Percentiles rank a stretch among this genome's conserved stretches.
Conservation (phyloP, 345 rosid genomes). For the Arabis alpina region DNA sequence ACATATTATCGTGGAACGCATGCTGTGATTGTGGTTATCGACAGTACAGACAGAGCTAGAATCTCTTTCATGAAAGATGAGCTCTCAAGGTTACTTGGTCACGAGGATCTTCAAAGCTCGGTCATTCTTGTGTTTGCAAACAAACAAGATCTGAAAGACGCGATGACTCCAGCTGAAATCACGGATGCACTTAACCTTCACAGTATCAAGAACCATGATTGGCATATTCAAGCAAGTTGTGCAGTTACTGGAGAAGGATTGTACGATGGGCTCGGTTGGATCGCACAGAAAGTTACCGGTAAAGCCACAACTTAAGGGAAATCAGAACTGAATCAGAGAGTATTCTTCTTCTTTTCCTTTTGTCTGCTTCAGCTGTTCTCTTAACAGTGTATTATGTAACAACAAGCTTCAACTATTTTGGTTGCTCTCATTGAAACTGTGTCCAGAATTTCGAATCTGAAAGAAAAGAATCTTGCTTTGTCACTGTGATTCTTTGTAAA, state of each 20-base stretch:
- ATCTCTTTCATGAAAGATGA: slow-evolving; percentile 90
- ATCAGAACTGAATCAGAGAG: slow-evolving; percentile 4
- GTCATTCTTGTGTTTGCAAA: slow-evolving; percentile 87
- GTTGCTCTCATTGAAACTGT: slow-evolving; percentile 17
- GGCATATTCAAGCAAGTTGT: slow-evolving; percentile 97
- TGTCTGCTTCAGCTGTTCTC: slow-evolving; percentile 23
- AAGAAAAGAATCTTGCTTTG: slow-evolving; percentile 24
- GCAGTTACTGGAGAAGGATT: slow-evolving; percentile 90
- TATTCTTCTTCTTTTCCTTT: not conserved
- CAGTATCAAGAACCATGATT: slow-evolving; percentile 89
- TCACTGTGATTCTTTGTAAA: slow-evolving; percentile 25
- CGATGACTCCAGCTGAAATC: slow-evolving; percentile 90
- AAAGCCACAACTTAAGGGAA: slow-evolving; percentile 58
- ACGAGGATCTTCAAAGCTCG: slow-evolving; percentile 72
- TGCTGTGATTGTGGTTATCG: slow-evolving; percentile 83
- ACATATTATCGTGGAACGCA: slow-evolving; percentile 94
- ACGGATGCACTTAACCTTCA: slow-evolving; percentile 89
- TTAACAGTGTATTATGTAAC: slow-evolving; percentile 20
- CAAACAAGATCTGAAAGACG: slow-evolving; percentile 92
- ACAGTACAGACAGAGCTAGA: slow-evolving; percentile 93
- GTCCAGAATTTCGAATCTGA: slow-evolving; percentile 20
- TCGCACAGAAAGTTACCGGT: slow-evolving; percentile 81
- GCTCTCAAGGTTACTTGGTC: slow-evolving; percentile 77
- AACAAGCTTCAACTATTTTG: not conserved
- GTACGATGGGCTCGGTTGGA: slow-evolving; percentile 88